These are phyloP conservation scores for Triangularia verruculosa DNA, from an alignment of 2,329 filamentous ascomycete species.

Conservation along the genomic window DNA sequence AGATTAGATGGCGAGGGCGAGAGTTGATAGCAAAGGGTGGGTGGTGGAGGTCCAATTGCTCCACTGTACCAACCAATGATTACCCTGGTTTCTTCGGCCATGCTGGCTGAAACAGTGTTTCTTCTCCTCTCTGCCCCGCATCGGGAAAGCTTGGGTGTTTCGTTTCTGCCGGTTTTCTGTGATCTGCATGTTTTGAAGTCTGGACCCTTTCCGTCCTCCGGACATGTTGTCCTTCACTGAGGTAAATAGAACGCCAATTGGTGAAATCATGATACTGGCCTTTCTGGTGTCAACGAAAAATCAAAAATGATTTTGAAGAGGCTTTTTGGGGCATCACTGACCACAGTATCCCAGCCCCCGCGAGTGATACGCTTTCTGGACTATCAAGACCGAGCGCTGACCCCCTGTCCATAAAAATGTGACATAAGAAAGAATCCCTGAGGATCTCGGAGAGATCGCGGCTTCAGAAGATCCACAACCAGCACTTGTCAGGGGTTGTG, in stretches of 20 bases:
- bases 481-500: constrained; percentile 10
- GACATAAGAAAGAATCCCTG: constrained; percentile 25
- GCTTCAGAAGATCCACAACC: constrained; percentile 24
- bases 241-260: no score
- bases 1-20: background rate
- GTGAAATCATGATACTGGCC: no score
- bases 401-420: constrained; percentile 18
- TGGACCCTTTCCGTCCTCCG: background rate
- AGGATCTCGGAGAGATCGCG: constrained; percentile 28
- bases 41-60: background rate
- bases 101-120: constrained; percentile 12
- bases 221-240: background rate
- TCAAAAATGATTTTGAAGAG: no score
- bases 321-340: background rate
- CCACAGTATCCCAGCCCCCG: no score
- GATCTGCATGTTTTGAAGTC: background rate
- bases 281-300: no score
- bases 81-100: background rate
- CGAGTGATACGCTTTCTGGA: background rate
- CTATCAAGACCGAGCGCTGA: constrained; percentile 12
- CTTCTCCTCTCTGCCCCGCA: constrained; percentile 1
- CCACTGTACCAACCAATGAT: background rate
- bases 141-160: background rate
- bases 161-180: background rate
- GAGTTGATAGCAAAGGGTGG: background rate